Evolutionary conservation across 2,329 filamentous ascomycete genomes (phyloP), one percentile per base, ranked within the genome.

Genomic region (Metarhizium guizhouense): DNA sequence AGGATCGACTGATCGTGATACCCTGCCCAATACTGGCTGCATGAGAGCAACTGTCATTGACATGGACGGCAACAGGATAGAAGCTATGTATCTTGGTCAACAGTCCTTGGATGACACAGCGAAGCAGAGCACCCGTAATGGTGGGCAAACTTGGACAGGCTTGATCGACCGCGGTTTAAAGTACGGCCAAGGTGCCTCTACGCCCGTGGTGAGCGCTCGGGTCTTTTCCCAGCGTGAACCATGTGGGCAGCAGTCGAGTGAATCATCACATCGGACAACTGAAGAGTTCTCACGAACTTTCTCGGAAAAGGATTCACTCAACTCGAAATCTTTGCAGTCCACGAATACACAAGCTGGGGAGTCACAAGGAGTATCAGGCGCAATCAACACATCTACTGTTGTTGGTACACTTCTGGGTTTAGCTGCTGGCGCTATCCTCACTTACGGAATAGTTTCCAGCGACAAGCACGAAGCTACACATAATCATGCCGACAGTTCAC

Each of bases 61-160:
- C 70, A 79, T 89, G 54, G 90, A 95, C 72, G 88, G 88, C 52
- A 95, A 95, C 73, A 87, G 81, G 62, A 84, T 95, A 67, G 88
- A 94, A 66, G 87, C 89, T 34, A 82, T 92, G 52, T 87, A 84
- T 43, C 61, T 63, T 45, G 68, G 69, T 38, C 61, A 60, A 56
- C 56, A 56, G n/a, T 57, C 59, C 43, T 55, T 60, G 49, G 72
- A 74, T 52, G 62, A 68, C 30, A 60, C 70, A 6, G 61, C 66
- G 54, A 68, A 73, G 59, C 61, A 56, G 38, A 69, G 70, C 25
- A 67, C 45, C 6, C 16, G 25, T 8, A 30, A 6, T 13, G 6
- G 43, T 20, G 10, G 18, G 43, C 43, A 47, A 25, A 8, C 43
- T 8, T 20, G 18, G 18, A 25, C 43, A 25, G 43, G 18, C 10